Evolutionary conservation across 2,329 filamentous ascomycete genomes (phyloP).

Genomic region (Hypoxylon sp.): DNA sequence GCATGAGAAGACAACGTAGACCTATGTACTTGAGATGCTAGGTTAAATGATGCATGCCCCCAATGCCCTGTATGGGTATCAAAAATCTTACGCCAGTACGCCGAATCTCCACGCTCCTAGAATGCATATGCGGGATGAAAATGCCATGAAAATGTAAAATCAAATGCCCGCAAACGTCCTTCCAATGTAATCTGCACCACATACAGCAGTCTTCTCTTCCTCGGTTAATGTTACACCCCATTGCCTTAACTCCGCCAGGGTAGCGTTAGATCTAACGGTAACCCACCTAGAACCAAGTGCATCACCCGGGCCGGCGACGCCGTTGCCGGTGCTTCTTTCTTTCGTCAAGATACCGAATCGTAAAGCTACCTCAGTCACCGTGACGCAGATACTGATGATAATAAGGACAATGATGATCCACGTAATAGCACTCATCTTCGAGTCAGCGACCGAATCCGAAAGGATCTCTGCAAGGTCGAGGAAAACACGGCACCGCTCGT

Average conservation of each 20-base stretch:
- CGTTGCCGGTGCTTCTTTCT: conserved; percentile 55
- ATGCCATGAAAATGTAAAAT: conserved; percentile 22
- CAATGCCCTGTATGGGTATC: conserved; percentile 36
- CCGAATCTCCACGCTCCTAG: conserved; percentile 21
- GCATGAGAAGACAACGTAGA: conserved; percentile 7
- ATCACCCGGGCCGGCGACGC: conserved; percentile 19
- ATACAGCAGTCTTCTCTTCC: conserved; percentile 51
- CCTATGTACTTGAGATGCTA: conserved; percentile 4
- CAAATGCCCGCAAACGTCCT: conserved; percentile 52
- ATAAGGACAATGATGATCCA: conserved; percentile 99
- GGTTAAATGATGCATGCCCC: conserved; percentile 7
- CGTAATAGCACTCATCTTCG: conserved; percentile 95
- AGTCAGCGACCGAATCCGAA: conserved; percentile 90
- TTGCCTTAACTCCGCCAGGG: conserved; percentile 51
- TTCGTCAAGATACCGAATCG: conserved; percentile 81
- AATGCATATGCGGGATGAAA: conserved; percentile 25
- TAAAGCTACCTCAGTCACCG: conserved; percentile 88
- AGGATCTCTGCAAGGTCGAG: conserved; percentile 96
- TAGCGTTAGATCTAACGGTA: conserved; percentile 49
- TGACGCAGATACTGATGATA: conserved; percentile 89
- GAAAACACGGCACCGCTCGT: conserved; percentile 96
- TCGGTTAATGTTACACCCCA: conserved; percentile 52
- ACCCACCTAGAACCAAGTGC: conserved; percentile 45
- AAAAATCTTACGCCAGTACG: conserved; percentile 26
- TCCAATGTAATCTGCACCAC: conserved; percentile 50